Percentiles rank a stretch among this genome's conserved stretches.
Evolutionary conservation across 371 early-diverging fungal genomes (phyloP).

Genomic region (Mucor indicus): DNA sequence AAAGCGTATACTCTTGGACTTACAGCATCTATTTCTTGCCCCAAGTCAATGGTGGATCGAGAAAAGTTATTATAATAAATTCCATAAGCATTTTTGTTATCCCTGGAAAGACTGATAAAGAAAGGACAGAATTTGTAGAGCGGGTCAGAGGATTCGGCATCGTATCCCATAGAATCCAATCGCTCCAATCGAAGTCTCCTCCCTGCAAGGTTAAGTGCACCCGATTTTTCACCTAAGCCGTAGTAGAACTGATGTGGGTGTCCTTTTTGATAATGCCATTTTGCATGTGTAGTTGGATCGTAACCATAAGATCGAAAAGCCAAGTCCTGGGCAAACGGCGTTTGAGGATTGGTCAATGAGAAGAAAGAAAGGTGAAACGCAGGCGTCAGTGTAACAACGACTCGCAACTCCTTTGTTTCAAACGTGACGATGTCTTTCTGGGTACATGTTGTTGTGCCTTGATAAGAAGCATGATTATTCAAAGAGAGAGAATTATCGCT

Average conservation of each 20-base stretch:
- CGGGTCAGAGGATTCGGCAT: conserved; percentile 54
- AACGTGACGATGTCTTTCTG: conserved; percentile 4
- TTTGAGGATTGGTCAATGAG: conserved; percentile 1
- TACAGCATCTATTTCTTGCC: conserved; percentile 44
- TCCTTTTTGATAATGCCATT: conserved; percentile 39
- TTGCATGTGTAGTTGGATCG: conserved; percentile 13
- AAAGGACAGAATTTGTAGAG: conserved; percentile 61
- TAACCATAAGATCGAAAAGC: conserved; percentile 49
- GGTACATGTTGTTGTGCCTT: too few relatives aligned
- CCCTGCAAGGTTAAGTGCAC: conserved; percentile 43
- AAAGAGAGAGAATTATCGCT: too few relatives aligned
- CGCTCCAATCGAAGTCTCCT: conserved; percentile 48
- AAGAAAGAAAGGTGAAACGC: conserved; percentile 21
- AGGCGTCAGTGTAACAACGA: conserved; percentile 15
- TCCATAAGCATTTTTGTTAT: conserved; percentile 43
- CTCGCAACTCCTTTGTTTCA: conserved; percentile 14
- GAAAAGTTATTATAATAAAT: conserved; percentile 54
- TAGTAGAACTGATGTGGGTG: conserved; percentile 28
- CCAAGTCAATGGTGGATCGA: conserved; percentile 46
- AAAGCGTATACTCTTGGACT: too few relatives aligned
- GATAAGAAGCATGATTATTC: too few relatives aligned
- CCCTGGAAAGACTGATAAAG: conserved; percentile 37
- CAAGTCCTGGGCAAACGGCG: conserved; percentile 55
- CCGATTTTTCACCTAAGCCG: conserved; percentile 58
- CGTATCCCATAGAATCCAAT: conserved; percentile 59